Evolutionary conservation across 352 stramenopile species (phyloP), one percentile per base, ranked within the genome.

Genomic region (Halophytophthora polymorphica): DNA sequence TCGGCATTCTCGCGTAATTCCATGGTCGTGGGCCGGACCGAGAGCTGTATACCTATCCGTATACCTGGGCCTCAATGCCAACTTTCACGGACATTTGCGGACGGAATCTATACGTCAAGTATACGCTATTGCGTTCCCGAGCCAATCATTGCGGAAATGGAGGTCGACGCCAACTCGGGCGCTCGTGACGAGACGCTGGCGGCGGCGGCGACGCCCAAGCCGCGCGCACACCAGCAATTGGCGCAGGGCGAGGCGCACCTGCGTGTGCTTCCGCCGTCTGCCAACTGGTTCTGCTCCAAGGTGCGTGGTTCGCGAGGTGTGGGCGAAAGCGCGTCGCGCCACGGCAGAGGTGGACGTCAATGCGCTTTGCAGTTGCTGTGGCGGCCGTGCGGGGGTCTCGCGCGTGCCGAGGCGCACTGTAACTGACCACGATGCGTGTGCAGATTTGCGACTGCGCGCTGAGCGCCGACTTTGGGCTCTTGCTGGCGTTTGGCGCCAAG

Each of bases 271-370:
- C 74, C 76, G 11, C 71, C 77, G 8, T 88, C 77, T 17, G 59
- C 75, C 39, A 90, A 90, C 72, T 93, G 82, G 79, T 90, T 85
- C 41, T 88, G 70, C 61, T 80, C 82, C 3, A 75, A 92, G 68
- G 81, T 91, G 19, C 25, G 53, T 64, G 1, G 21, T 36, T 38
- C n/a, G 1, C 0, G 44, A 45, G 36, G 25, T 55, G 36, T 58
- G 25, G 8, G 25, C 25, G 8, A 31, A 8, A 31, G 25, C 25
- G 25, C 8, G 25, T 31, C 25, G 8, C 25, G 4, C 8, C 4
- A 8, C 4, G 25, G 25, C 25, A 31, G 4, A 31, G 8, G 25
- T 31, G 4, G 25, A 31, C 25, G 25, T 31, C 4, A 8, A 4
- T 31, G 25, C 25, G 25, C 25, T 31, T 31, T n/a, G 17, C 45